Evolutionary conservation across 306 rosid genomes (phyloP).

Genomic region (Vigna reflexopilosa): DNA sequence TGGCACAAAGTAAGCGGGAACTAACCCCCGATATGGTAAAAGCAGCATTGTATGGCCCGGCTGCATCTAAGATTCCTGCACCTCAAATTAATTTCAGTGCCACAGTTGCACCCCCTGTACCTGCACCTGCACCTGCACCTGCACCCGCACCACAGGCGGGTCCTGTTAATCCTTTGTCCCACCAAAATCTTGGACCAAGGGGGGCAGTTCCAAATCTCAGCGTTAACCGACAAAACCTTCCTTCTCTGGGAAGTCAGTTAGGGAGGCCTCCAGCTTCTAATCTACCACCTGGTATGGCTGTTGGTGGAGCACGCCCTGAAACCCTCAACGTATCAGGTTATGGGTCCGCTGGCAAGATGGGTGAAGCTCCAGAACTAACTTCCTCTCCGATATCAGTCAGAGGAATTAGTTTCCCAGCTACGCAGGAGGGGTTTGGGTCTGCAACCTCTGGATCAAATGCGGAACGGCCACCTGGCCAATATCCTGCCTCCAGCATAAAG

Average conservation of each 20-base stretch:
- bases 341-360: constrained; percentile 57
- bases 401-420: constrained; percentile 58
- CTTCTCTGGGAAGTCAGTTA: constrained; percentile 52
- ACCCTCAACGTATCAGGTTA: constrained; percentile 51
- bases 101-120: constrained; percentile 56
- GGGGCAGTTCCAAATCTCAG: constrained; percentile 58
- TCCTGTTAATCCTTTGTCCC: constrained; percentile 52
- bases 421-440: constrained; percentile 64
- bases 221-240: constrained; percentile 50
- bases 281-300: constrained; percentile 49
- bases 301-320: constrained; percentile 51
- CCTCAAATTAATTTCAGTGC: constrained; percentile 76
- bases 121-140: constrained; percentile 50
- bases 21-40: constrained; percentile 86
- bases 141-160: constrained; percentile 45
- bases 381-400: constrained; percentile 51
- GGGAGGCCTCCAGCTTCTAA: constrained; percentile 64
- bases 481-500: constrained; percentile 55
- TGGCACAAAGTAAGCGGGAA: constrained; percentile 93
- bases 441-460: constrained; percentile 61
- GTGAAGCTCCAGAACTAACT: constrained; percentile 54
- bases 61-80: constrained; percentile 93
- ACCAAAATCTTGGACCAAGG: constrained; percentile 61
- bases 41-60: constrained; percentile 93
- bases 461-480: constrained; percentile 58